These are phyloP conservation scores for Nemania sp. DNA, from an alignment of 2,329 filamentous ascomycete genomes.

Conservation along the genomic window DNA sequence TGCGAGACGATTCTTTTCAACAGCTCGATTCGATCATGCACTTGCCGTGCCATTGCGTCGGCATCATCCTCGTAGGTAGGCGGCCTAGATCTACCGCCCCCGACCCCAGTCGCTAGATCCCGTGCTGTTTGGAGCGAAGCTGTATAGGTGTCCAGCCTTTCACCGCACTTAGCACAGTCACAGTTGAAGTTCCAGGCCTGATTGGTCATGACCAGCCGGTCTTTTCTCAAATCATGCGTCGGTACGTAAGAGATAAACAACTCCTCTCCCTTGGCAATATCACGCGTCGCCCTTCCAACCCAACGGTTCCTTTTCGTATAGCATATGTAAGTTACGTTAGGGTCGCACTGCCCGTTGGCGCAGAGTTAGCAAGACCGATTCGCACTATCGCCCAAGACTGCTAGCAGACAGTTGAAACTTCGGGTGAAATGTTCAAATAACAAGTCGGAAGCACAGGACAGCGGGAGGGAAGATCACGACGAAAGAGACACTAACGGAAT, in stretches of 20 bases:
- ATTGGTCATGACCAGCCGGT: neutral
- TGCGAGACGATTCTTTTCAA: neutral
- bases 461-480: neutral
- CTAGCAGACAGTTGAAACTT: neutral
- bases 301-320: neutral
- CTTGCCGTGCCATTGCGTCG: neutral
- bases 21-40: neutral
- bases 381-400: neutral
- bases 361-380: neutral
- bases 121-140: slow-evolving; percentile 5
- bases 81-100: neutral
- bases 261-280: slow-evolving; percentile 13
- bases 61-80: neutral
- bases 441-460: neutral
- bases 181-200: slow-evolving; percentile 5
- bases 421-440: neutral
- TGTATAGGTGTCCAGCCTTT: slow-evolving; percentile 7
- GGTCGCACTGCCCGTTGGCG: slow-evolving; percentile 8
- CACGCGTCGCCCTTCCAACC: slow-evolving; percentile 6
- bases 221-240: neutral
- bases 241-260: slow-evolving; percentile 1
- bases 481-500: slow-evolving; percentile 14
- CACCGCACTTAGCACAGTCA: neutral
- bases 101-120: neutral
- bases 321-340: neutral